Evolutionary conservation across 1,284 basidiomycete genomes (phyloP), one percentile per base, ranked within the genome.

Genomic region (Melanopsichium pennsylvanicum): DNA sequence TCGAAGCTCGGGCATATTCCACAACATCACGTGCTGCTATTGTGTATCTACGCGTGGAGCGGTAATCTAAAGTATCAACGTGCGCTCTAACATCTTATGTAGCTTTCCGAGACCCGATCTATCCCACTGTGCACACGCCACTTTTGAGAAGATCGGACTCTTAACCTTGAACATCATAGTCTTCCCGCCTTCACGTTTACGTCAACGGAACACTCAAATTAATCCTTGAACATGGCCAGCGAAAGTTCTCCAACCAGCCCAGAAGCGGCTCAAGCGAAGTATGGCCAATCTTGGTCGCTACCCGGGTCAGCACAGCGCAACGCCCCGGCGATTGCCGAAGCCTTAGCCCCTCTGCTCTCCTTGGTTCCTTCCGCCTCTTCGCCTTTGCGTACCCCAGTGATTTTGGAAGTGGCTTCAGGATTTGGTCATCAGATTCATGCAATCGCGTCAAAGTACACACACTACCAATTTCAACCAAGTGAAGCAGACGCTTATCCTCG

Each of bases 301-400:
- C 49, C 54, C 9, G 68, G 62, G 9, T 70, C 68, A 15, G 68
- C 68, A 8, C 52, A 70, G 27, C 55, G 68, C n/a, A 70, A 70
- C 56, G 46, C 68, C 25, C 47, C 34, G 16, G 48, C 68, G 12
- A 70, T 70, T 33, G 64, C 62, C 0, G 38, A 55, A 25, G 68
- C 68, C 11, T 47, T 70, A 12, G 29, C 49, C 0, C 4, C 63
- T 2, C 33, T 61, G 3, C 43, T 66, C 4, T 32, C 51, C 9
- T n/a, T 32, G 18, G 12, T 31, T 6, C 16, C 68, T 2, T 33
- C 25, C 2, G 13, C 38, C 12, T 19, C 42, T 15, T 27, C 37
- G 1, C 54, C 42, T 15, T 27, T 34, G 1, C 54, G 48, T 40
- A 46, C 36, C 19, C 46, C 61, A 9, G 23, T 35, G 33, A 33